Conservation (phyloP, 371 early-diverging fungal genomes). For the Rhizopus delemar region DNA sequence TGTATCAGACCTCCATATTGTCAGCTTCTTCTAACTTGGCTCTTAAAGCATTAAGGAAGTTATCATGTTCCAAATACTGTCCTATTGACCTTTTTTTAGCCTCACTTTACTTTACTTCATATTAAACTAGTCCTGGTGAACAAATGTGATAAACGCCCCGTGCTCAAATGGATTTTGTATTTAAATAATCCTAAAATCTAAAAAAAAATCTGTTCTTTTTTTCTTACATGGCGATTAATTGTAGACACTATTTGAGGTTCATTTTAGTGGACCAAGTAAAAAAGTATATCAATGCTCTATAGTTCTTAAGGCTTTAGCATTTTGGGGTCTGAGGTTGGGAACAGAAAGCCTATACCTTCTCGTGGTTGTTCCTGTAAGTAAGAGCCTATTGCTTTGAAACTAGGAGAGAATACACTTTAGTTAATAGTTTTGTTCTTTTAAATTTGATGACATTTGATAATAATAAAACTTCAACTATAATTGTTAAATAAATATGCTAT, state of each 20-base stretch:
- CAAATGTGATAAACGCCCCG: no score
- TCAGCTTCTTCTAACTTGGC: no score
- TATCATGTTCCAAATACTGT: no score
- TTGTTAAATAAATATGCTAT: neutral
- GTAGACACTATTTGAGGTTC: slow-evolving; percentile 5
- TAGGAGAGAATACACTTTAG: slow-evolving; percentile 14
- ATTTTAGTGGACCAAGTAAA: neutral
- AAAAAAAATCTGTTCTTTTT: no score
- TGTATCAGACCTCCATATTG: no score
- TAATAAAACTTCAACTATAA: neutral
- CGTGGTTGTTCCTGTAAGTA: slow-evolving; percentile 17
- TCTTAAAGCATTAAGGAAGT: no score
- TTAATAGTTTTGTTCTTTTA: slow-evolving; percentile 4
- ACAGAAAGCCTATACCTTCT: slow-evolving; percentile 14
- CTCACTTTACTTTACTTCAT: no score
- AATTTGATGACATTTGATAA: no score
- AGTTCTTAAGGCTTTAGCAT: slow-evolving; percentile 3
- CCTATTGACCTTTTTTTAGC: no score
- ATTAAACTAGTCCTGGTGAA: no score
- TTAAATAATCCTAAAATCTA: no score
- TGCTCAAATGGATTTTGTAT: no score
- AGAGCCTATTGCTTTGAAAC: slow-evolving; percentile 14
- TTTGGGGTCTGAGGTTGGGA: slow-evolving; percentile 14
- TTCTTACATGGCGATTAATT: neutral
- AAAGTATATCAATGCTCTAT: neutral